Base-by-base conservation (phyloP, 2,329 filamentous ascomycete genomes). In the Cryphonectria radicalis region DNA sequence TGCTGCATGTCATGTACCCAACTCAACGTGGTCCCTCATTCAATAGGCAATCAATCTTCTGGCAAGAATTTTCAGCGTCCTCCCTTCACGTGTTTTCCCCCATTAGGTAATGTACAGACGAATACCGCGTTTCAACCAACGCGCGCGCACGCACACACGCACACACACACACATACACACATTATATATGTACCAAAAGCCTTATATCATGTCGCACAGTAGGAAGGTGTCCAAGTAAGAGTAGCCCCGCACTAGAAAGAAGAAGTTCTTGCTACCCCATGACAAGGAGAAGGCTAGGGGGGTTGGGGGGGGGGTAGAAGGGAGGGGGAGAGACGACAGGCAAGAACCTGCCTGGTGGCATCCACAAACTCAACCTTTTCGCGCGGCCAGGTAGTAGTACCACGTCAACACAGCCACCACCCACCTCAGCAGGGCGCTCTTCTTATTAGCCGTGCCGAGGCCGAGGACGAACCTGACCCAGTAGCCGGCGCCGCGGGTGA, bases 391-490 rank as follows among this genome's bases (percentile, higher is more conserved):
- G 53, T 69, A 73, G 32, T 69, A 73, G 40, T 69, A 73, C 69
- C 67, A 73, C 14, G 69, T 42, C 40, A 69, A 14, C 22, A 85
- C 72, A 32, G 85, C 81, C 70, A 85, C 65, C 32, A 85, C 74
- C 87, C 88, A 90, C 75, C 87, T 82, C 69, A 86, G 13, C 68
- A 88, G 82, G 79, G 84, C 84, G 79, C 84, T 84, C 81, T 84
- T 84, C 42, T 79, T 79, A 71, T 82, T 81, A 72, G 82, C 82
- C 42, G 84, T 83, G 50, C 89, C 89, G 55, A 90, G 82, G 10
- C 84, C 81, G 25, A 87, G 73, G 46, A 90, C 68, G 57, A 90
- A 77, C 71, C 82, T 77, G 28, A 85, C 2, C 86, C 88, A 91
- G 79, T 90, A 90, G 59, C 77, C 79, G 4, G 88, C 62, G 0